Percentiles rank a stretch among this genome's conserved stretches.
Evolutionary conservation across 352 stramenopile genomes (phyloP).

Genomic region (Phytopythium mirpurense): DNA sequence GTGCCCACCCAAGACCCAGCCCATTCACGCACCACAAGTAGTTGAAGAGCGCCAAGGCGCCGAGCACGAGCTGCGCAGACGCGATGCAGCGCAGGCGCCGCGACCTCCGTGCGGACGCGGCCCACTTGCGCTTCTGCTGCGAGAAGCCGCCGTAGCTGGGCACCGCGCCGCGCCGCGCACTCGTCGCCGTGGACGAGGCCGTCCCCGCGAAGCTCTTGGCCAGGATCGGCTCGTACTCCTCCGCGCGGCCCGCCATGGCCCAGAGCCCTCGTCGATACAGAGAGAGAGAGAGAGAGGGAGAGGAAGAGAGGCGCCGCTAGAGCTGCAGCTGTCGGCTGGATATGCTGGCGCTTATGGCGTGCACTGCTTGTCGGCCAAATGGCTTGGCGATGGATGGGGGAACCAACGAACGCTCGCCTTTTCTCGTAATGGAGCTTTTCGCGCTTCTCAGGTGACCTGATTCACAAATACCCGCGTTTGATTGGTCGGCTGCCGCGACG

Average conservation of each 20-base stretch:
- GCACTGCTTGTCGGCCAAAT: background rate
- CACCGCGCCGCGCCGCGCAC: constrained; percentile 15
- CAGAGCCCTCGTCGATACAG: too few relatives aligned
- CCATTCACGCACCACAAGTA: constrained; percentile 54
- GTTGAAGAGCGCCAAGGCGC: constrained; percentile 54
- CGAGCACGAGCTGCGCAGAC: constrained; percentile 47
- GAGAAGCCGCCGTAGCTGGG: constrained; percentile 68
- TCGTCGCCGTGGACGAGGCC: constrained; percentile 19
- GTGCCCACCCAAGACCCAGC: too few relatives aligned
- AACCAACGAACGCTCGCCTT: background rate
- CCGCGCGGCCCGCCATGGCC: constrained; percentile 8
- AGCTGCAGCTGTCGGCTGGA: background rate
- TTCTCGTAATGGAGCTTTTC: background rate
- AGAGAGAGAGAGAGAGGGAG: too few relatives aligned
- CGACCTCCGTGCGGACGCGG: constrained; percentile 49
- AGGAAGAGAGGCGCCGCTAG: background rate
- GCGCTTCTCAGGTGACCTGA: constrained; percentile 1
- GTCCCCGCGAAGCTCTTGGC: constrained; percentile 23
- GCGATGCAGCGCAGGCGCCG: constrained; percentile 65
- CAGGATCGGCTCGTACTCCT: constrained; percentile 35
- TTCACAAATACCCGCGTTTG: constrained; percentile 2
- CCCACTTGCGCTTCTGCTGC: constrained; percentile 75
- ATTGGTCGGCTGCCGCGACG: constrained; percentile 1
- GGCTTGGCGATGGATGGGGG: constrained; percentile 1
- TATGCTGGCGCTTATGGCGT: background rate